Percentiles rank a stretch among this genome's conserved stretches.
Evolutionary conservation across 1,139 yeast species (phyloP).

Genomic region (Taiozyma sp.): DNA sequence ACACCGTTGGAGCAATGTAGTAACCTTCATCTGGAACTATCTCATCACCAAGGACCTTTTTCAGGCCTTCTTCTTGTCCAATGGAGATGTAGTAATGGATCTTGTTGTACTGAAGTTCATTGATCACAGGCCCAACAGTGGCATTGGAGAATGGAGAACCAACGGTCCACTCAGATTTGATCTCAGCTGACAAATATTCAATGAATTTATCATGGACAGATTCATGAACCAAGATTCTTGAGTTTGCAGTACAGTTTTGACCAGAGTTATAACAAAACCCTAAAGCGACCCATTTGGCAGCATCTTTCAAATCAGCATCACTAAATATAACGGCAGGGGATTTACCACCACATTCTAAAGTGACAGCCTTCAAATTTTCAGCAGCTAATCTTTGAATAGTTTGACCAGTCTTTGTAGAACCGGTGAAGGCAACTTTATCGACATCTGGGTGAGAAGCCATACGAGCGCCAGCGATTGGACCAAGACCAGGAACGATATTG

Average conservation of each 20-base stretch:
- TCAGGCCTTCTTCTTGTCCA: slow-evolving; percentile 53
- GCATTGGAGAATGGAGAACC: slow-evolving; percentile 56
- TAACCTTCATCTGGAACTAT: slow-evolving; percentile 38
- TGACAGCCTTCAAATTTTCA: slow-evolving; percentile 47
- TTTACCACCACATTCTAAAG: slow-evolving; percentile 63
- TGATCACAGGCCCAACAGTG: slow-evolving; percentile 77
- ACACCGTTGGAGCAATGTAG: slow-evolving; percentile 65
- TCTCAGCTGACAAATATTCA: slow-evolving; percentile 41
- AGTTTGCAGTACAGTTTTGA: slow-evolving; percentile 88
- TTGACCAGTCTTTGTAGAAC: slow-evolving; percentile 54
- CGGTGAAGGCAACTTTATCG: slow-evolving; percentile 66
- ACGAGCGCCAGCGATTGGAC: slow-evolving; percentile 48
- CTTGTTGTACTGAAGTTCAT: slow-evolving; percentile 53
- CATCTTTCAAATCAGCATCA: slow-evolving; percentile 72
- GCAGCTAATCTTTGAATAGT: slow-evolving; percentile 53
- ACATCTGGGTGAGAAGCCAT: slow-evolving; percentile 52
- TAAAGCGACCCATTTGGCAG: slow-evolving; percentile 83
- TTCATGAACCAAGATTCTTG: slow-evolving; percentile 73
- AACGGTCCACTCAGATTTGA: slow-evolving; percentile 46
- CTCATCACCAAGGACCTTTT: slow-evolving; percentile 36
- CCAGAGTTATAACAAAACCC: slow-evolving; percentile 81
- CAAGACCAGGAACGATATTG: slow-evolving; percentile 38
- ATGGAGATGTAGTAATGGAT: slow-evolving; percentile 51
- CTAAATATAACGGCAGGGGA: slow-evolving; percentile 68
- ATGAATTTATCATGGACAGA: slow-evolving; percentile 59